phyloP scores from a whole-genome alignment of 202 grass and related monocot genomes.

The Panicum virgatum region DNA sequence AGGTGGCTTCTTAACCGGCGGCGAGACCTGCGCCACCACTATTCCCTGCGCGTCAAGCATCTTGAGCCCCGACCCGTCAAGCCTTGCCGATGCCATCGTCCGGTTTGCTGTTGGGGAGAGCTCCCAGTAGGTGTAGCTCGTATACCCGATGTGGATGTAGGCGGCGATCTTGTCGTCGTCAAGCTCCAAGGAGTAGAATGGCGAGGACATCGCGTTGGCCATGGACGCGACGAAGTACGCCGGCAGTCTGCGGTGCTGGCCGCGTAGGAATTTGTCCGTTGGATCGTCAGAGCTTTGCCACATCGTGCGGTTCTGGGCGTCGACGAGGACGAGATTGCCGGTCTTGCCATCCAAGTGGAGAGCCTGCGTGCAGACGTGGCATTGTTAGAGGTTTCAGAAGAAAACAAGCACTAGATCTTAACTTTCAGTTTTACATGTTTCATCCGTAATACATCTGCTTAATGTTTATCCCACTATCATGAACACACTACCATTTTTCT shows the following conservation, averaged over 20 bases:
- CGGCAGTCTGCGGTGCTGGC: constrained; percentile 1
- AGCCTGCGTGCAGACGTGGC: constrained; percentile 28
- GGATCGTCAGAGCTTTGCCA: constrained; percentile 23
- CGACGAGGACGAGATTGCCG: constrained; percentile 58
- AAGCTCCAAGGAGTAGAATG: constrained; percentile 64
- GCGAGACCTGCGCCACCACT: constrained; percentile 47
- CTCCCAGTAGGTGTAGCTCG: constrained; percentile 61
- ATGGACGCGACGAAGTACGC: background rate
- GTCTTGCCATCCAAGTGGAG: constrained; percentile 43
- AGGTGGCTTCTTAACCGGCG: constrained; percentile 10
- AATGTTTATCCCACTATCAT: too few relatives aligned
- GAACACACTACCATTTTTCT: too few relatives aligned
- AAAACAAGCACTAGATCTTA: too few relatives aligned
- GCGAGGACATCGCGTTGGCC: background rate
- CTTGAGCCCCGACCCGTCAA: constrained; percentile 52
- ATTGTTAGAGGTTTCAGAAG: too few relatives aligned
- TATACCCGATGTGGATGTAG: constrained; percentile 30
- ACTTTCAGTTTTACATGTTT: too few relatives aligned
- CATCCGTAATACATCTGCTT: too few relatives aligned
- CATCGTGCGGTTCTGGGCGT: constrained; percentile 40
- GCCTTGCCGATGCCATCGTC: constrained; percentile 47
- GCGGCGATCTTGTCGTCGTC: constrained; percentile 47
- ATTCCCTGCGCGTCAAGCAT: constrained; percentile 40
- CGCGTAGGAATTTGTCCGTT: constrained; percentile 19
- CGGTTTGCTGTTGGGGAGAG: constrained; percentile 25